Percentiles rank a stretch among this genome's conserved stretches.
Evolutionary conservation across 768 basidiomycete species (phyloP).

Genomic region (Lactarius indigo): DNA sequence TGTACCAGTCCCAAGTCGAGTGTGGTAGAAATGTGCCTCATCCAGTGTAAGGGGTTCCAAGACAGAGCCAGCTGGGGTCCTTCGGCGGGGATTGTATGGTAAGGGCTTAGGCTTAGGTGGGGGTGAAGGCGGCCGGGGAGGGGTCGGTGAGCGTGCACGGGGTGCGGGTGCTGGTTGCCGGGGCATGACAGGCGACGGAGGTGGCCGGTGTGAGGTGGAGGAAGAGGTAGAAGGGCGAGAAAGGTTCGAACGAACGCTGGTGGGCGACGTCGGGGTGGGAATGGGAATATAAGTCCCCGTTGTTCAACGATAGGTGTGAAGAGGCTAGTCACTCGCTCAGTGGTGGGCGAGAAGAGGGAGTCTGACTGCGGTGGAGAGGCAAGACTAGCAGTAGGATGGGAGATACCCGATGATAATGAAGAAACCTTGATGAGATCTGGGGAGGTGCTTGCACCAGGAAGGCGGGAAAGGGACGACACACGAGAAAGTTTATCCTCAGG

Average conservation of each 20-base stretch:
- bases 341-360: slow-evolving; percentile 20
- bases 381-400: slow-evolving; percentile 4
- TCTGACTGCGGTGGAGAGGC: slow-evolving; percentile 19
- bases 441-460: background rate
- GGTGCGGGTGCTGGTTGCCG: slow-evolving; percentile 18
- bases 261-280: slow-evolving; percentile 15
- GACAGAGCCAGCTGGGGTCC: slow-evolving; percentile 31
- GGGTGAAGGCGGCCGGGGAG: slow-evolving; percentile 26
- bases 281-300: slow-evolving; percentile 5
- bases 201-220: slow-evolving; percentile 19
- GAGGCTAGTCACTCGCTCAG: slow-evolving; percentile 8
- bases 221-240: slow-evolving; percentile 27
- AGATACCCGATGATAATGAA: slow-evolving; percentile 10
- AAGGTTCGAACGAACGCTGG: slow-evolving; percentile 17
- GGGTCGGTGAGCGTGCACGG: slow-evolving; percentile 23
- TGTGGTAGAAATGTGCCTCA: slow-evolving; percentile 27
- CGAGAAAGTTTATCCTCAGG: slow-evolving; percentile 26
- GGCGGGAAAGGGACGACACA: slow-evolving; percentile 21
- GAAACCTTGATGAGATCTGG: slow-evolving; percentile 8
- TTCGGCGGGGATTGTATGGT: slow-evolving; percentile 26
- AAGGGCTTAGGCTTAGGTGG: slow-evolving; percentile 25
- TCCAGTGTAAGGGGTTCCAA: slow-evolving; percentile 26
- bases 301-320: slow-evolving; percentile 24
- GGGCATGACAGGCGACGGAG: slow-evolving; percentile 24
- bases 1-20: slow-evolving; percentile 34